Percentiles rank a stretch among this genome's conserved stretches.
Evolutionary conservation across 2,329 filamentous ascomycete species (phyloP).

Genomic region (Aspergillus tamarii): DNA sequence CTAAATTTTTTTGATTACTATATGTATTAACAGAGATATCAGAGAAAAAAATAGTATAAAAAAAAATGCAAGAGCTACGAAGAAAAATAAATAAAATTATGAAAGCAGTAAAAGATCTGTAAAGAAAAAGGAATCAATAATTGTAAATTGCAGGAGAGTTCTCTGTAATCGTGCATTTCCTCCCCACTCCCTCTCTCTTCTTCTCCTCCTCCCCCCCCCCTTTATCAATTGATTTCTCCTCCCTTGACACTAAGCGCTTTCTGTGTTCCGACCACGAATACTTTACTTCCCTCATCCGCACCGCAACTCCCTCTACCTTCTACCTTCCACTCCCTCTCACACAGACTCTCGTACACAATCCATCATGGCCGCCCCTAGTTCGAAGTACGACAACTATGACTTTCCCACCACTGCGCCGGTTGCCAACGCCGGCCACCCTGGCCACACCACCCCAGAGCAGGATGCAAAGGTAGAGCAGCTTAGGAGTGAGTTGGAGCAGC

Average conservation of each 20-base stretch:
- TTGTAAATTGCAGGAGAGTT: background rate
- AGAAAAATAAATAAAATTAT: background rate
- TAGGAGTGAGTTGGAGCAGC: conserved; percentile 78
- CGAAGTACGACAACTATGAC: conserved; percentile 96
- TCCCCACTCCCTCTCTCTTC: conserved; percentile 18
- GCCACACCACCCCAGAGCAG: conserved; percentile 82
- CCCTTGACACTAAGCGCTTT: conserved; percentile 5
- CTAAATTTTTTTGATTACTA: conserved; percentile 2
- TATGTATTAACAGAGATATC: background rate
- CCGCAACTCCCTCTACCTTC: conserved; percentile 12
- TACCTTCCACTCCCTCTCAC: conserved; percentile 10
- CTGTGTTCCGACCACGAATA: conserved; percentile 11
- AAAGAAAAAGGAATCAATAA: background rate
- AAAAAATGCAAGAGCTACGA: background rate
- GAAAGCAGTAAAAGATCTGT: background rate
- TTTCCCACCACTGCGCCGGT: conserved; percentile 79
- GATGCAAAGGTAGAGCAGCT: conserved; percentile 88
- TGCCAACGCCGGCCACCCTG: conserved; percentile 76
- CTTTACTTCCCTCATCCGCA: conserved; percentile 5
- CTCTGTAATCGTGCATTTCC: background rate
- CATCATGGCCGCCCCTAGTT: conserved; percentile 59
- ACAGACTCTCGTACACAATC: conserved; percentile 7
- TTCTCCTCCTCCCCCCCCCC: conserved; percentile 18
- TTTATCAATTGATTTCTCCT: conserved; percentile 22
- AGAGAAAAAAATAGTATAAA: background rate